Evolutionary conservation across 2,329 filamentous ascomycete species (phyloP).

Genomic region (Leptographium flavum): DNA sequence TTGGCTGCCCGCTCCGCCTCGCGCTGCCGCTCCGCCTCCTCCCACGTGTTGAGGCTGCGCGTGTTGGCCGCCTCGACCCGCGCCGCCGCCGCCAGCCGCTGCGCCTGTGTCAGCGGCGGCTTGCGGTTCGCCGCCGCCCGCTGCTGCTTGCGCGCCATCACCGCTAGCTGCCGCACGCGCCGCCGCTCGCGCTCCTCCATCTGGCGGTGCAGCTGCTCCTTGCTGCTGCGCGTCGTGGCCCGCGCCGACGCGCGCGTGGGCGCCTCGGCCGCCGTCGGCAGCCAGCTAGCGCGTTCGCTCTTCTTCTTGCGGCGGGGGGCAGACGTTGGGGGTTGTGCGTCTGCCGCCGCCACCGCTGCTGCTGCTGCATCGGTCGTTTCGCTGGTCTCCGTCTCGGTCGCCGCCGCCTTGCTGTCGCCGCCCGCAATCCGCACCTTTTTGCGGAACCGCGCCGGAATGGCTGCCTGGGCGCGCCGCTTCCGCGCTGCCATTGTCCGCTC

Average conservation of each 20-base stretch:
- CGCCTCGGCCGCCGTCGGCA: conserved; percentile 37
- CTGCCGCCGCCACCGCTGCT: conserved; percentile 19
- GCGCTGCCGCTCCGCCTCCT: conserved; percentile 78
- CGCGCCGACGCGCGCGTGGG: conserved; percentile 45
- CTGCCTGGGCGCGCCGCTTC: conserved; percentile 70
- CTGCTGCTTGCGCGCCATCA: conserved; percentile 55
- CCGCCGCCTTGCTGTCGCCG: conserved; percentile 20
- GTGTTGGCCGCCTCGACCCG: conserved; percentile 73
- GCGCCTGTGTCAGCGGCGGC: conserved; percentile 72
- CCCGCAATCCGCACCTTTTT: conserved; percentile 60
- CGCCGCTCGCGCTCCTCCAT: conserved; percentile 60
- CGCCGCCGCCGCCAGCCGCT: conserved; percentile 70
- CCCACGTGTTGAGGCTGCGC: conserved; percentile 86
- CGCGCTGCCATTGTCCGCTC: conserved; percentile 51
- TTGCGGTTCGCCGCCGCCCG: conserved; percentile 61
- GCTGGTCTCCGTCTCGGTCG: conserved; percentile 20
- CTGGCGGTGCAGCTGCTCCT: conserved; percentile 51
- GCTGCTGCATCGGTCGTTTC: conserved; percentile 13
- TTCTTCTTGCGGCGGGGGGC: conserved; percentile 32
- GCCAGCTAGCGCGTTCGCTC: conserved; percentile 44
- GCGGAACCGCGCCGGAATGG: conserved; percentile 53
- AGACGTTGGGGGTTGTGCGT: conserved; percentile 9
- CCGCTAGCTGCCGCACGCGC: conserved; percentile 54
- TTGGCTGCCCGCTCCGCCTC: conserved; percentile 72
- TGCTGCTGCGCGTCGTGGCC: conserved; percentile 42